phyloP scores from a whole-genome alignment of 1,139 yeast species.

The Sugiyamaella neomexicana region DNA sequence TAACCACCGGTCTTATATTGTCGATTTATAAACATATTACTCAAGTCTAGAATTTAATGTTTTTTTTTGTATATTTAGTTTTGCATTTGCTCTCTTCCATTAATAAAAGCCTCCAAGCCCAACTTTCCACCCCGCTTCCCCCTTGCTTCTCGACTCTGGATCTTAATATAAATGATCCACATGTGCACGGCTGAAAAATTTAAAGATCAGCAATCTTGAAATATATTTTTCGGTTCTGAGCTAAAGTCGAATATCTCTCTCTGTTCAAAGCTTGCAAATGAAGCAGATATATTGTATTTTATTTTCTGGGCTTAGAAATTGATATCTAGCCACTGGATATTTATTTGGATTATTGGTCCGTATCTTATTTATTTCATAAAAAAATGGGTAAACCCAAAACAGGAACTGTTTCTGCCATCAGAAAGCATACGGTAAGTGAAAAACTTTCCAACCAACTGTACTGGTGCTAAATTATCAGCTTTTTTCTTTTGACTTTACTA shows the following conservation, averaged over 20 bases:
- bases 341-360: too few species aligned
- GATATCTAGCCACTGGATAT: background rate
- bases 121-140: too few species aligned
- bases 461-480: background rate
- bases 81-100: constrained; percentile 3
- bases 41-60: background rate
- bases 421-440: constrained; percentile 28
- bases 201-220: constrained; percentile 3
- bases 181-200: constrained; percentile 3
- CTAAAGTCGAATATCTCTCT: too few species aligned
- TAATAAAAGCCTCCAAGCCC: background rate
- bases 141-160: too few species aligned
- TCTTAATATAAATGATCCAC: too few species aligned
- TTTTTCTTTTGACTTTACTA: background rate
- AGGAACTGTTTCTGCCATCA: constrained; percentile 28
- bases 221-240: constrained; percentile 4
- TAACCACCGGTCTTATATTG: background rate
- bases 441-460: background rate
- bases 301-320: too few species aligned
- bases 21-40: constrained; percentile 2
- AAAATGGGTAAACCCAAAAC: constrained; percentile 29
- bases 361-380: constrained; percentile 3
- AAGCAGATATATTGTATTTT: background rate
- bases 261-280: background rate
- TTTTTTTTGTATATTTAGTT: constrained; percentile 9